Evolutionary conservation across 179 eudicot genomes (phyloP).

Genomic region (Beta corolliflora): DNA sequence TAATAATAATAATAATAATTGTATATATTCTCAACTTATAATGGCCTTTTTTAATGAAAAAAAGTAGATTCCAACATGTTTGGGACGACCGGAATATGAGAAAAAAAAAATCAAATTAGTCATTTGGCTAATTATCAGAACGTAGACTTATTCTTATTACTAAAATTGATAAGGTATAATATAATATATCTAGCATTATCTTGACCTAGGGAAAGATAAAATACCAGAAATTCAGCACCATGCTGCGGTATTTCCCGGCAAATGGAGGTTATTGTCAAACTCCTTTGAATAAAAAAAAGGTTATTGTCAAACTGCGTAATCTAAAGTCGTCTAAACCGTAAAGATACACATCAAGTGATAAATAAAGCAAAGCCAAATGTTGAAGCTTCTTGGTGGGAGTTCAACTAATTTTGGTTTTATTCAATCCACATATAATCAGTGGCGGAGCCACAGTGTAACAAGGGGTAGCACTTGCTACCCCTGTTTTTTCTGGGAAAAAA

Average conservation of each 20-base stretch:
- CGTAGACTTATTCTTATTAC: neutral
- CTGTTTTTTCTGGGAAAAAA: too few relatives aligned
- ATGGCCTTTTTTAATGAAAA: too few relatives aligned
- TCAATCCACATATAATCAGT: conserved; percentile 14
- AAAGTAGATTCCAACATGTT: too few relatives aligned
- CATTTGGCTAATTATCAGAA: too few relatives aligned
- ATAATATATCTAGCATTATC: neutral
- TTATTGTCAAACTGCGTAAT: neutral
- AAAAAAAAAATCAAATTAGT: too few relatives aligned
- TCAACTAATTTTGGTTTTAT: conserved; percentile 14
- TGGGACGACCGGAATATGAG: too few relatives aligned
- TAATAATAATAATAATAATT: too few relatives aligned
- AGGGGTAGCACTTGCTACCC: too few relatives aligned
- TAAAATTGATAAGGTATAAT: neutral
- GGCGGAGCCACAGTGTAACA: too few relatives aligned
- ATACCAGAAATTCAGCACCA: neutral
- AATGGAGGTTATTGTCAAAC: conserved; percentile 2
- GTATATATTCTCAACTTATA: too few relatives aligned
- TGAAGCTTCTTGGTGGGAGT: neutral
- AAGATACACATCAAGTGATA: conserved; percentile 9
- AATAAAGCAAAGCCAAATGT: conserved; percentile 11
- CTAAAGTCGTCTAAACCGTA: conserved; percentile 4
- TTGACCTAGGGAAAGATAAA: neutral
- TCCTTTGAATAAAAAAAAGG: neutral
- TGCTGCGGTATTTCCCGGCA: conserved; percentile 13